Evolutionary conservation across 768 basidiomycete genomes (phyloP), one percentile per base, ranked within the genome.

Genomic region (Termitomyces sp.): DNA sequence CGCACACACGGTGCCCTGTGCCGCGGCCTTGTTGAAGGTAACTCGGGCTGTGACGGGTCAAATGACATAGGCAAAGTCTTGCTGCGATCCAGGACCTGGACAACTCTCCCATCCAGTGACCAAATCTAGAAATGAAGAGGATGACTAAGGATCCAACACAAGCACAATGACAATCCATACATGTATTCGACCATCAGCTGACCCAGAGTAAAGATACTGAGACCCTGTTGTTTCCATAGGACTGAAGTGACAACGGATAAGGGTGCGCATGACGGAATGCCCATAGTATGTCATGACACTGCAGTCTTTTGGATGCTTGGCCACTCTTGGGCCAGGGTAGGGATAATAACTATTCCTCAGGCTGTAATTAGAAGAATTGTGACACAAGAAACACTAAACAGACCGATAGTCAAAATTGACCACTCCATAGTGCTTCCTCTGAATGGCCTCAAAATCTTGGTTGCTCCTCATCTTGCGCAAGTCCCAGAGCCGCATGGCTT

Each of bases 221-320:
- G 83, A 79, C 9, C 94, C 93, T 7, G 97, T 99, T 5, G 93
- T 93, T 68, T 93, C 89, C 5, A 77, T 77, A 21, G 97, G 97
- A 62, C 93, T 95, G 72, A 98, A 99, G 72, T 98, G 88, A 67
- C 95, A 98, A 53, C 97, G 81, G 62, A 99, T 97, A 54, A 99
- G 81, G 0, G 97, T 99, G 42, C 88, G 81, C 42, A 96, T 71
- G 22, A 98, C 93, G 11, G 83, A 76, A 66, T 98, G 97, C 1
- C 97, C 97, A 42, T 91, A 80, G 68, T 92, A 99, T 2, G 90
- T 88, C 95, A 96, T 96, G 34, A 98, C 87, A 62, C 91, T 94
- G 66, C 93, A 93, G 64, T 98, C 94, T 55, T 79, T 73, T 6
- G 93, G 96, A 70, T 95, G 95, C 11, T 85, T 83, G 14, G 68